phyloP scores from a whole-genome alignment of 768 basidiomycete genomes.

The Rhizopogon roseolus region DNA sequence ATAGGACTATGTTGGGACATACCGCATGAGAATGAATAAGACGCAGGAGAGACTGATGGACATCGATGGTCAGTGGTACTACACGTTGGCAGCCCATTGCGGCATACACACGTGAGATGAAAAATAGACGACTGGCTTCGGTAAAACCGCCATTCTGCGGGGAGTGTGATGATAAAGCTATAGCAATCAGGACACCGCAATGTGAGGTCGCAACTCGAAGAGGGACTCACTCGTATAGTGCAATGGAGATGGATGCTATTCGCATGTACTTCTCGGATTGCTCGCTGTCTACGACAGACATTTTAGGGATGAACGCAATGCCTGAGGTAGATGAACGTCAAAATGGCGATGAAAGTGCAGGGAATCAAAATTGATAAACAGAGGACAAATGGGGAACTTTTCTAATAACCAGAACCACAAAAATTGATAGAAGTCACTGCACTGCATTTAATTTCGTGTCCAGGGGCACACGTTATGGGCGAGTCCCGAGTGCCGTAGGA shows the following conservation, averaged over 20 bases:
- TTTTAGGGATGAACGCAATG: background rate
- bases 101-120: constrained; percentile 21
- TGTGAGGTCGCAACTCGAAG: background rate
- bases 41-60: constrained; percentile 22
- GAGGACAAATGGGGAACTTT: no score
- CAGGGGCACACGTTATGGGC: no score
- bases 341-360: no score
- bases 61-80: background rate
- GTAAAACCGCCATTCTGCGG: constrained; percentile 30
- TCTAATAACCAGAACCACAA: no score
- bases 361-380: no score
- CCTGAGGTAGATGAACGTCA: no score
- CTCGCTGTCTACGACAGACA: background rate
- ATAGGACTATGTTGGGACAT: background rate
- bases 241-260: constrained; percentile 31
- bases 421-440: no score
- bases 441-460: no score
- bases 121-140: constrained; percentile 20
- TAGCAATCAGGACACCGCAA: background rate
- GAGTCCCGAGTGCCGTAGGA: no score
- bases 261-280: constrained; percentile 28
- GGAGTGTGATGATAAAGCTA: constrained; percentile 28
- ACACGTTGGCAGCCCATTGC: background rate
- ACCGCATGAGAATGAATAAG: constrained; percentile 30
- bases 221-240: constrained; percentile 35